These are phyloP conservation scores for Amaranthus tricolor DNA, from an alignment of 179 eudicot genomes.

Conservation along the genomic window DNA sequence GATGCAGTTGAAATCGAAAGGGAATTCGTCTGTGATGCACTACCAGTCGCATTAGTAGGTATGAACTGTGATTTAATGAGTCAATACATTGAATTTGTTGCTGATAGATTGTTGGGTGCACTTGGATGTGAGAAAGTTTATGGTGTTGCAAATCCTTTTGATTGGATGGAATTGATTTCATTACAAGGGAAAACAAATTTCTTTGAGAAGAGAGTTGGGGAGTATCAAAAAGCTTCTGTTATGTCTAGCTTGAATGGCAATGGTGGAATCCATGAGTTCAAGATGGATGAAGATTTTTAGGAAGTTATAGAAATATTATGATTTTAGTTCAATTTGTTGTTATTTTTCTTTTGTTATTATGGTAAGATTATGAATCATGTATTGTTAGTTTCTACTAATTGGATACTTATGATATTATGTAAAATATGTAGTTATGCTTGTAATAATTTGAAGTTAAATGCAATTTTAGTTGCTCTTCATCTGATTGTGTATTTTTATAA, in stretches of 20 bases:
- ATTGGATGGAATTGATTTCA: constrained; percentile 91
- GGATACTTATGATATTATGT: background rate
- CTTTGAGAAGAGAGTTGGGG: constrained; percentile 87
- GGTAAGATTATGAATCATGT: no score
- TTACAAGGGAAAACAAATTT: constrained; percentile 85
- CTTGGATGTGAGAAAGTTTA: constrained; percentile 59
- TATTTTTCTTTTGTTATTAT: background rate
- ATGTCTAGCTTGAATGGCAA: constrained; percentile 66
- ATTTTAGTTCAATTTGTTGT: background rate
- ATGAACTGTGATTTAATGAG: constrained; percentile 81
- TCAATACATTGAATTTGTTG: constrained; percentile 75
- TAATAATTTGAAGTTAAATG: no score
- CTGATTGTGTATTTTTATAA: no score
- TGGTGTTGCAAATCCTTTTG: constrained; percentile 64
- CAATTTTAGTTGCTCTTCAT: no score
- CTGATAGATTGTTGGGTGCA: constrained; percentile 61
- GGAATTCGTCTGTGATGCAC: constrained; percentile 79
- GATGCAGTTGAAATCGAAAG: constrained; percentile 82
- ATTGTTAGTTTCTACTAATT: background rate
- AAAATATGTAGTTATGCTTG: background rate
- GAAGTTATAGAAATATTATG: background rate
- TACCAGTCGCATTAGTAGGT: constrained; percentile 72
- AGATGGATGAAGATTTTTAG: constrained; percentile 68
- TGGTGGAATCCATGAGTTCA: constrained; percentile 59
- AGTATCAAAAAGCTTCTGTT: constrained; percentile 80